A percentile compares a stretch with the other conserved stretches of the same genome.
Conservation (phyloP, 2,329 filamentous ascomycete genomes). For the Exophiala viscosa region DNA sequence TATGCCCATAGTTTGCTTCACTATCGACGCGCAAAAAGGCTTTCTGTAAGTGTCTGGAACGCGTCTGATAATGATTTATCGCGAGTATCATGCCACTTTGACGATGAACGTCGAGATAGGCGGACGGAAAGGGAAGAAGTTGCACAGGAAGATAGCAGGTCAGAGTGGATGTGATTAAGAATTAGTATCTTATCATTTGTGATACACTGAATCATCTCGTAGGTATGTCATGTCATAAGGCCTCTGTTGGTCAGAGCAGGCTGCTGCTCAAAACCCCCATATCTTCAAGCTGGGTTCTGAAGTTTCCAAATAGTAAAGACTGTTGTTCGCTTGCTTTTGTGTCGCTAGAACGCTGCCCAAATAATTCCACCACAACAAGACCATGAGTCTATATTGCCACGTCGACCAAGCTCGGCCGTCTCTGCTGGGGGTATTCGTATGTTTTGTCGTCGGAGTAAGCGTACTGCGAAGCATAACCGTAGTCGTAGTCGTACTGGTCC, state of each 20-base stretch:
- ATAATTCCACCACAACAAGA: not conserved
- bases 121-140: not conserved
- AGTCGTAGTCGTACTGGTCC: conserved; percentile 4
- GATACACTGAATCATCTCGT: not conserved
- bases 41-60: not conserved
- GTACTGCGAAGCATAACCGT: conserved; percentile 1
- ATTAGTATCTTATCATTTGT: not conserved
- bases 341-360: not conserved
- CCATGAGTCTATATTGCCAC: conserved; percentile 7
- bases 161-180: not conserved
- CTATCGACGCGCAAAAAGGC: not conserved
- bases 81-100: no score
- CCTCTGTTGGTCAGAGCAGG: not conserved
- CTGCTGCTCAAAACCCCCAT: not conserved
- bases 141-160: not conserved
- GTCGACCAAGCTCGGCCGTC: conserved; percentile 18
- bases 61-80: not conserved
- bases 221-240: not conserved
- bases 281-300: not conserved
- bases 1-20: not conserved
- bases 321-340: not conserved
- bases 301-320: not conserved
- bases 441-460: not conserved
- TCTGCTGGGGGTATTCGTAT: conserved; percentile 4
- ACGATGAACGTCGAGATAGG: no score